Evolutionary conservation across 1,284 basidiomycete species (phyloP), one percentile per base, ranked within the genome.

Genomic region (Puccinia hordei): DNA sequence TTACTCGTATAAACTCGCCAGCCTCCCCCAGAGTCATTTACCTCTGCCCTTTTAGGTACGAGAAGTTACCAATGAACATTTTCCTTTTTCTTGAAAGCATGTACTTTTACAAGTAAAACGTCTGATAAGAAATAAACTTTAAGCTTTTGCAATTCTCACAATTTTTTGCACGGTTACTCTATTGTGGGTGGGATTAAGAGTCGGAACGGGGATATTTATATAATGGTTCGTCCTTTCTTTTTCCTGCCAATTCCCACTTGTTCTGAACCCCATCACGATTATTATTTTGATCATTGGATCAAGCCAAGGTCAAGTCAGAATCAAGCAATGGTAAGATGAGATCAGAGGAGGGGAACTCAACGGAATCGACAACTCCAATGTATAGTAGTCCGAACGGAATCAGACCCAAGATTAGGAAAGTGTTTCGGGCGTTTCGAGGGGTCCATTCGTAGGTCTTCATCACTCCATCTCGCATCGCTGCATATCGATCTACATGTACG

Each of bases 381-480:
- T 79, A 79, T 15, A 79, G 38, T 6, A 79, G 61, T 24, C 51
- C 35, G 38, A 79, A 33, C 0, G 77, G 65, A 38, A 82, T 38
- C 22, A 81, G 8, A 69, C 82, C 51, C 69, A 82, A 71, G 55
- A 78, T 10, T 73, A 83, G 51, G 75, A 83, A 71, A 71, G 82
- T 15, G 63, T 83, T 61, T 55, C 80, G 38, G 44, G 69, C 6
- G 61, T 68, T 46, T 59, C 82, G 55, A 53, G 73, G 9, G 27
- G 51, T 44, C 30, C 79, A 63, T 65, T 81, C 46, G 51, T 30
- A n/a, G 19, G 63, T 5, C 53, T 78, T 27, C 27, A 49, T 3
- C 69, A 82, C 59, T 57, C 79, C 51, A 81, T 82, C 66, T 68
- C 61, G 4, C 82, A 83, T 71, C 78, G 81, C n/a, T 65, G 73